These are phyloP conservation scores for Apiosordaria backusii DNA, from an alignment of 495 filamentous ascomycete species.

Conservation along the genomic window DNA sequence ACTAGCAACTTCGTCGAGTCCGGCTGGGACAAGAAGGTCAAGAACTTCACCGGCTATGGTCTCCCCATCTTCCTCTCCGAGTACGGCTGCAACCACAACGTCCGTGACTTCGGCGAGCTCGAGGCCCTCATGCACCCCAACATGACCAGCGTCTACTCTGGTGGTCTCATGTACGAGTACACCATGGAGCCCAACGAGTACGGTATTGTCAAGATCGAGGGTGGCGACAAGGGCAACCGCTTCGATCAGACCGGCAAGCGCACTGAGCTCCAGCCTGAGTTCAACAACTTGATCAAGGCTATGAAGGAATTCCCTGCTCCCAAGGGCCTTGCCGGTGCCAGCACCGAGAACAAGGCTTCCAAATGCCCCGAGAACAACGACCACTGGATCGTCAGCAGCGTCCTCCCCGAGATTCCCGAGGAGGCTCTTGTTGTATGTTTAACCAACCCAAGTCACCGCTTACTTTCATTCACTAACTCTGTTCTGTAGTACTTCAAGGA, in stretches of 20 bases:
- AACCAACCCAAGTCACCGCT: constrained; percentile 33
- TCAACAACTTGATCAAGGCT: constrained; percentile 61
- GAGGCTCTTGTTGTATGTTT: too few species aligned
- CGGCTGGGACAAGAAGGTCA: constrained; percentile 88
- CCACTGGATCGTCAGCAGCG: constrained; percentile 68
- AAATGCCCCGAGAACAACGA: constrained; percentile 66
- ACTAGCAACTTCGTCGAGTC: constrained; percentile 74
- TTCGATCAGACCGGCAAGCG: constrained; percentile 28
- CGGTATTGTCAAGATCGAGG: constrained; percentile 72
- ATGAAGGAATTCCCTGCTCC: constrained; percentile 63
- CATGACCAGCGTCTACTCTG: constrained; percentile 93
- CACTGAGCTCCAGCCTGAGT: constrained; percentile 43
- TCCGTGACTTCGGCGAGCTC: constrained; percentile 79
- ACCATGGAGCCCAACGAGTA: constrained; percentile 71
- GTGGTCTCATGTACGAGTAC: constrained; percentile 97
- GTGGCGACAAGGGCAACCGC: constrained; percentile 49
- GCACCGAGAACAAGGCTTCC: constrained; percentile 57
- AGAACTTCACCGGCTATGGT: constrained; percentile 85
- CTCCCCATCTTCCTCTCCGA: constrained; percentile 95
- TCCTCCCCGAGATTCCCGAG: constrained; percentile 73
- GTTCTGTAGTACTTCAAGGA: constrained; percentile 59
- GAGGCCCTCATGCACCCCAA: constrained; percentile 71
- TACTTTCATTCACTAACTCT: constrained; percentile 15
- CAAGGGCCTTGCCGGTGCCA: constrained; percentile 72
- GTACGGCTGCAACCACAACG: constrained; percentile 82